Percentiles rank a stretch among this genome's conserved stretches.
These are phyloP conservation scores for Pholiota conissans DNA, from an alignment of 768 basidiomycete genomes.

Conservation along the genomic window DNA sequence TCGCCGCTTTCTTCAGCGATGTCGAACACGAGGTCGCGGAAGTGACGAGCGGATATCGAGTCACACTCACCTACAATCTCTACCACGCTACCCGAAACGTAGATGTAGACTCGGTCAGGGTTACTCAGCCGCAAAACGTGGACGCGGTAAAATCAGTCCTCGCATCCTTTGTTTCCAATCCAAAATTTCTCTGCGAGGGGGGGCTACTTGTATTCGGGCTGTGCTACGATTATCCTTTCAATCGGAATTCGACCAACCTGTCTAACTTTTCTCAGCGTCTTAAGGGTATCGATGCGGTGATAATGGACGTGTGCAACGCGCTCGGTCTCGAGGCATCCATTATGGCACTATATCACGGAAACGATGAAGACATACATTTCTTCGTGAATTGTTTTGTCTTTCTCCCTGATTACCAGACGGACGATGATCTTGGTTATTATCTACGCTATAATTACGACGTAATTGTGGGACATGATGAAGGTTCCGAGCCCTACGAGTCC, in stretches of 20 bases:
- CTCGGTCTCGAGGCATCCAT: conserved; percentile 3
- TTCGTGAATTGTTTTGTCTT: no score
- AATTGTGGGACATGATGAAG: no score
- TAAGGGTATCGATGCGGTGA: conserved; percentile 30
- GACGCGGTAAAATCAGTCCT: not conserved
- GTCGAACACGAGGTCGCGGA: conserved; percentile 40
- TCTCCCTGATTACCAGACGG: no score
- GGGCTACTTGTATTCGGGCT: conserved; percentile 36
- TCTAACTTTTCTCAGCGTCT: conserved; percentile 17
- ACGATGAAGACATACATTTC: not conserved
- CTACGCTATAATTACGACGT: no score
- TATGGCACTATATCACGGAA: not conserved
- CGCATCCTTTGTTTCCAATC: conserved; percentile 21
- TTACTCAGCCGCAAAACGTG: not conserved
- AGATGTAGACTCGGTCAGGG: no score
- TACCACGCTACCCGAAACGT: not conserved
- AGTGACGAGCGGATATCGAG: conserved; percentile 36
- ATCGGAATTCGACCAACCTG: conserved; percentile 6
- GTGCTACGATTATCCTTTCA: conserved; percentile 32
- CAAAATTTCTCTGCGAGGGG: conserved; percentile 27
- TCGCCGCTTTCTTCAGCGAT: conserved; percentile 38
- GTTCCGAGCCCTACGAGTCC: no score
- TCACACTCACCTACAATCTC: conserved; percentile 42
- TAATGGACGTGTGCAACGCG: conserved; percentile 16
- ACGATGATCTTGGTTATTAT: no score